Percentiles rank a stretch among this genome's conserved stretches.
Conservation (phyloP, 352 stramenopile species). For the Phytophthora pistaciae region DNA sequence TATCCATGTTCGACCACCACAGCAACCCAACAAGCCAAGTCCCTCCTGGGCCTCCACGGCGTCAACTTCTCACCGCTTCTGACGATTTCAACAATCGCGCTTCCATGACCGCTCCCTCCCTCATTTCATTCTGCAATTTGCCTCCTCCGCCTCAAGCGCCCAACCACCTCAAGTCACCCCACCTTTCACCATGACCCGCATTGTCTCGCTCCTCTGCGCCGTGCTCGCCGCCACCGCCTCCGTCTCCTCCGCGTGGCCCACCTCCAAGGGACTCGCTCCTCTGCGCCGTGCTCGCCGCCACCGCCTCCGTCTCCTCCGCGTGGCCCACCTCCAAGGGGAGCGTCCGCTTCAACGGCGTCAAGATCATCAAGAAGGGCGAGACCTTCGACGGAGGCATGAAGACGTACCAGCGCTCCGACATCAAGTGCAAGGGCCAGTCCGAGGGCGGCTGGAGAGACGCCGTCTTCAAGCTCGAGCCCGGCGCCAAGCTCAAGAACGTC, state of each 20-base stretch:
- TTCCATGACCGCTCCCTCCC: conserved; percentile 21
- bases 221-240: conserved; percentile 18
- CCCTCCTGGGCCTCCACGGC: too few species aligned
- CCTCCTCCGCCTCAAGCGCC: conserved; percentile 19
- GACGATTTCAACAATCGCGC: not conserved
- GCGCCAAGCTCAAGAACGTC: conserved; percentile 46
- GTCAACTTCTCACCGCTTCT: not conserved
- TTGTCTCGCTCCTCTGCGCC: conserved; percentile 19
- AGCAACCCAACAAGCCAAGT: not conserved
- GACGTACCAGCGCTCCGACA: conserved; percentile 60
- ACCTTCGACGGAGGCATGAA: conserved; percentile 62
- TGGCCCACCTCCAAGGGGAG: conserved; percentile 33
- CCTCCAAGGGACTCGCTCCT: conserved; percentile 26
- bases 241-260: conserved; percentile 29
- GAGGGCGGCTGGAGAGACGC: conserved; percentile 26
- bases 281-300: conserved; percentile 16
- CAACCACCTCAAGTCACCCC: not conserved
- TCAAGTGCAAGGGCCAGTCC: conserved; percentile 39
- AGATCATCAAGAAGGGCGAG: conserved; percentile 44
- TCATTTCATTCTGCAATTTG: conserved; percentile 38
- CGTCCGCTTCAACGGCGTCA: conserved; percentile 31
- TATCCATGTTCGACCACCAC: conserved; percentile 12
- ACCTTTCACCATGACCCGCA: conserved; percentile 9
- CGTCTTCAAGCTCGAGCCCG: conserved; percentile 38
- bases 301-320: conserved; percentile 19